Conservation (phyloP, 2,329 filamentous ascomycete species). For the Penicillium sp. region DNA sequence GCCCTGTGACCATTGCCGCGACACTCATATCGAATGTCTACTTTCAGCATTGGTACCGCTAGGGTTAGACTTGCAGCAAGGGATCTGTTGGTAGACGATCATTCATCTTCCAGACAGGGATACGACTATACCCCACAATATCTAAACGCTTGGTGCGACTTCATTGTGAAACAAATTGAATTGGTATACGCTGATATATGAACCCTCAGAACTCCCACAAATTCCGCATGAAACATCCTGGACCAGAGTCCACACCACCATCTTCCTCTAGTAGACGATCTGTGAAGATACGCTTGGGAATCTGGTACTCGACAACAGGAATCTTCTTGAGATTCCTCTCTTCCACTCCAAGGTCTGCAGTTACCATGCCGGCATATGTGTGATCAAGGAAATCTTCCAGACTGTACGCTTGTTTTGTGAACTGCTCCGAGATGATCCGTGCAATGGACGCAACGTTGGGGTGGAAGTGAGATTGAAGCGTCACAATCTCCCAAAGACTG, state of each 20-base stretch:
- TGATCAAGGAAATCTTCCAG: constrained; percentile 98
- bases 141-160: not conserved
- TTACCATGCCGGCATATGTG: constrained; percentile 73
- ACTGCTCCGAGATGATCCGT: constrained; percentile 92
- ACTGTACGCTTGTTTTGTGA: constrained; percentile 92
- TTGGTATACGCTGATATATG: constrained; percentile 12
- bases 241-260: constrained; percentile 38
- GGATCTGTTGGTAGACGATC: not conserved
- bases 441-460: constrained; percentile 93
- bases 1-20: not conserved
- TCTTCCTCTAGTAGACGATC: constrained; percentile 42
- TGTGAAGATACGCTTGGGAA: constrained; percentile 77
- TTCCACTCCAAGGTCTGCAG: constrained; percentile 65
- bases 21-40: not conserved
- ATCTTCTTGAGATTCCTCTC: constrained; percentile 78
- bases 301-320: constrained; percentile 89
- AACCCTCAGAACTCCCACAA: constrained; percentile 39
- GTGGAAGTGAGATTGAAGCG: constrained; percentile 88
- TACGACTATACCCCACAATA: constrained; percentile 1
- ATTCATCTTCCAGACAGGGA: not conserved
- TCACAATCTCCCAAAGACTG: constrained; percentile 91
- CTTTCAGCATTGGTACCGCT: not conserved
- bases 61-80: not conserved
- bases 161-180: constrained; percentile 5
- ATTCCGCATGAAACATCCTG: constrained; percentile 35